Percentiles rank a stretch among this genome's conserved stretches.
Evolutionary conservation across 1,139 yeast genomes (phyloP).

Genomic region (Kurtzmaniella quercitrusa): DNA sequence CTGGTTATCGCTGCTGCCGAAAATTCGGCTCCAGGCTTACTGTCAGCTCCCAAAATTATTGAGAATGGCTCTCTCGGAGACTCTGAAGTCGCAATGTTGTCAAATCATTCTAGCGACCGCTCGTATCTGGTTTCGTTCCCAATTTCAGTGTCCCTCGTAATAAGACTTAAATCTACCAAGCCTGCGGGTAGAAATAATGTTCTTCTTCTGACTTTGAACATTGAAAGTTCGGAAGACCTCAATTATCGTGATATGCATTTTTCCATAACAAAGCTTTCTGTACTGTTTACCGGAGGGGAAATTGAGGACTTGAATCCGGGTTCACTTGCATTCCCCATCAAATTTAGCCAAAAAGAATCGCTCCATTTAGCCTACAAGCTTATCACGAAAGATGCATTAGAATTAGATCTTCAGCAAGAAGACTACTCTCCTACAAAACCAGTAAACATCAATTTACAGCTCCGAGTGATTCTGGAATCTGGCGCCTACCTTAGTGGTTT

Average conservation of each 20-base stretch:
- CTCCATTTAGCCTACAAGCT: conserved; percentile 46
- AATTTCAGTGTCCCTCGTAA: conserved; percentile 47
- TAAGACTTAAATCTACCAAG: conserved; percentile 54
- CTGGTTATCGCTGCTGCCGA: background rate
- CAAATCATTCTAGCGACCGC: no score
- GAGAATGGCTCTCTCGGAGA: no score
- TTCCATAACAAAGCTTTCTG: conserved; percentile 36
- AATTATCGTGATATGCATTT: conserved; percentile 27
- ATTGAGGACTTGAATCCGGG: conserved; percentile 26
- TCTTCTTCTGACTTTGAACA: conserved; percentile 51
- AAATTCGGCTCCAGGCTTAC: no score
- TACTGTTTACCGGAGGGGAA: conserved; percentile 36
- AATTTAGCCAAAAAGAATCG: conserved; percentile 26
- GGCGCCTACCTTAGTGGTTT: conserved; percentile 18
- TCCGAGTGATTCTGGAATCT: conserved; percentile 20
- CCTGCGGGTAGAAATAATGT: conserved; percentile 53
- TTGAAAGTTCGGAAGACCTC: conserved; percentile 49
- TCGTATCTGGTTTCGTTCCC: conserved; percentile 20
- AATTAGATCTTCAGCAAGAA: conserved; percentile 17
- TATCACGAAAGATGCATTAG: conserved; percentile 24
- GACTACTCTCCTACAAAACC: conserved; percentile 23
- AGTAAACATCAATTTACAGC: conserved; percentile 28
- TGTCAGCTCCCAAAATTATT: no score
- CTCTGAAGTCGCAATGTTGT: no score
- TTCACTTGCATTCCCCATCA: conserved; percentile 26